Evolutionary conservation across 2,329 filamentous ascomycete species (phyloP).

Genomic region (Diplocarpon rosae): DNA sequence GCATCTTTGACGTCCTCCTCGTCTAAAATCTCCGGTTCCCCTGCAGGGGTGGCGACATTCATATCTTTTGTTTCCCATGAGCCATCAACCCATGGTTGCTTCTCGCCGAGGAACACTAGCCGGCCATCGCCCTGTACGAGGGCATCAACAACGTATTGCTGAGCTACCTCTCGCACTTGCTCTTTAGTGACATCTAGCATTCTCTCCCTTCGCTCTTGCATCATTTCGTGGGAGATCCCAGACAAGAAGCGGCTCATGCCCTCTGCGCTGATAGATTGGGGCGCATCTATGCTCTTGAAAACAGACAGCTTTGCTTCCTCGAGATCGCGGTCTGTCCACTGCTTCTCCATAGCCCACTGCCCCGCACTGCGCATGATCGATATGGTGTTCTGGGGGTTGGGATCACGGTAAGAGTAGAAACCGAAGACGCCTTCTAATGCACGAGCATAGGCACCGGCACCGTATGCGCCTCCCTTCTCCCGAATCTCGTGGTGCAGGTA

Average conservation of each 20-base stretch:
- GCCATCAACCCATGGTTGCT: slow-evolving; percentile 65
- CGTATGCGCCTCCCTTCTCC: slow-evolving; percentile 94
- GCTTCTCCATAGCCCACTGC: slow-evolving; percentile 67
- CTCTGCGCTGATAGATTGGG: slow-evolving; percentile 74
- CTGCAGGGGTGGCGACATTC: slow-evolving; percentile 43
- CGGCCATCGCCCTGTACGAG: slow-evolving; percentile 49
- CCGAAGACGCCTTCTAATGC: slow-evolving; percentile 78
- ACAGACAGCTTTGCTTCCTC: slow-evolving; percentile 94
- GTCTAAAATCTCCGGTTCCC: slow-evolving; percentile 22
- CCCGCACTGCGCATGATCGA: slow-evolving; percentile 76
- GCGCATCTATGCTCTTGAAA: slow-evolving; percentile 87
- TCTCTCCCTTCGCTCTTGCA: slow-evolving; percentile 70
- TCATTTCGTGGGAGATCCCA: slow-evolving; percentile 81
- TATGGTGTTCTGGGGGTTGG: slow-evolving; percentile 82
- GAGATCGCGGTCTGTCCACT: slow-evolving; percentile 74
- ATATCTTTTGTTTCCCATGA: slow-evolving; percentile 69
- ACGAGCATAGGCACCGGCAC: slow-evolving; percentile 76
- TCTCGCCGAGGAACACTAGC: slow-evolving; percentile 70
- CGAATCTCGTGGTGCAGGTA: slow-evolving; percentile 95
- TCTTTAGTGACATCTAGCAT: slow-evolving; percentile 76
- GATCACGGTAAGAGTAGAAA: slow-evolving; percentile 94
- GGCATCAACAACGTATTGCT: slow-evolving; percentile 66
- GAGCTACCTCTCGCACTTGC: slow-evolving; percentile 70
- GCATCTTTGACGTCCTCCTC: slow-evolving; percentile 22
- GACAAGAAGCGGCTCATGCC: slow-evolving; percentile 79